phyloP scores from a whole-genome alignment of 148 eudicot species.

The Suaeda aralocaspica region DNA sequence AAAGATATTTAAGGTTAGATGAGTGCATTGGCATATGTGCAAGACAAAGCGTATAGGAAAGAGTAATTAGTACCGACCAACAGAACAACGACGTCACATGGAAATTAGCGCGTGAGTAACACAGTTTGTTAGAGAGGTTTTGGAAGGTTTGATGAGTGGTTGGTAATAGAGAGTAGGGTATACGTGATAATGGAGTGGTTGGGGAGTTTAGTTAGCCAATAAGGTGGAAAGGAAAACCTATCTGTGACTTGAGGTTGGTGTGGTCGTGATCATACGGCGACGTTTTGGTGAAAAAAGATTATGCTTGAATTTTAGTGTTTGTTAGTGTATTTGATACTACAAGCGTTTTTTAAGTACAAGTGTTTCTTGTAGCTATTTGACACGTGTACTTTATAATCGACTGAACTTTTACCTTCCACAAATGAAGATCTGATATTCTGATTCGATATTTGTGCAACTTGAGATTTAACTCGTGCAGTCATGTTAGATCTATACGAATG shows the following conservation, averaged over 20 bases:
- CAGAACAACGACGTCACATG: not conserved
- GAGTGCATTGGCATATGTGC: too few species aligned
- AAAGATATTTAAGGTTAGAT: too few species aligned
- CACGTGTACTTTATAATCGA: not conserved
- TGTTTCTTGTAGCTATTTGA: not conserved
- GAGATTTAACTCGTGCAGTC: too few species aligned
- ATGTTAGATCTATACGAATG: too few species aligned
- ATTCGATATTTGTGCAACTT: too few species aligned
- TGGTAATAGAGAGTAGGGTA: not conserved
- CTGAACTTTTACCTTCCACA: not conserved
- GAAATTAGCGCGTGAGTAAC: not conserved
- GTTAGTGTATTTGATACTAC: not conserved
- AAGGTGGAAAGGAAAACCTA: constrained; percentile 9
- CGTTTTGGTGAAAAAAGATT: constrained; percentile 6
- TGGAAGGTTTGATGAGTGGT: not conserved
- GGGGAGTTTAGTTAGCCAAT: too few species aligned
- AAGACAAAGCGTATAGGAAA: too few species aligned
- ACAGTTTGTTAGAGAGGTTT: not conserved
- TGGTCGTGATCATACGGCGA: constrained; percentile 20
- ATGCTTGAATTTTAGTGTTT: not conserved
- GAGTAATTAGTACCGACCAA: constrained; percentile 2
- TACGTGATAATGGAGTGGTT: not conserved
- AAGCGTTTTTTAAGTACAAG: not conserved
- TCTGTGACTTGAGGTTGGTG: constrained; percentile 31
- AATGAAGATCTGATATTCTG: too few species aligned